These are phyloP conservation scores for Alternaria ethzedia DNA, from an alignment of 2,329 filamentous ascomycete species.

Conservation along the genomic window DNA sequence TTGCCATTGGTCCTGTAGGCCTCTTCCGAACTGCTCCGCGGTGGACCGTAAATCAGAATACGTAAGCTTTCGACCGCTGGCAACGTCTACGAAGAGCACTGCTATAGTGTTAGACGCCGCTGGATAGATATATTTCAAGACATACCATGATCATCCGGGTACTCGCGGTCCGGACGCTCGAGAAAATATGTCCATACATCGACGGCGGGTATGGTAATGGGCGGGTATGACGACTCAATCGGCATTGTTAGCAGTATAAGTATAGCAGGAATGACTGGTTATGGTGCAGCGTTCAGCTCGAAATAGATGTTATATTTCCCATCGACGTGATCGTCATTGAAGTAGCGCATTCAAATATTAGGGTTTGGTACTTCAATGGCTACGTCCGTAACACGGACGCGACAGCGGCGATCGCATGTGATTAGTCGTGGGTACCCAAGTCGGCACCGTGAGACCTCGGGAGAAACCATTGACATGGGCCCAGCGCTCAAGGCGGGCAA, in stretches of 20 bases:
- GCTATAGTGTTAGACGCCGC: rapidly evolving
- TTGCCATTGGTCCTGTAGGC: background rate
- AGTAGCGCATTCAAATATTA: background rate
- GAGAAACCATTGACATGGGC: background rate
- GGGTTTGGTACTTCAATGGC: background rate
- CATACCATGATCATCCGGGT: background rate
- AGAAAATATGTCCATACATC: background rate
- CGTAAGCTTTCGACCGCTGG: background rate
- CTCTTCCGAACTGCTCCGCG: background rate
- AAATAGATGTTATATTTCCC: background rate
- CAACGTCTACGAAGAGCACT: background rate
- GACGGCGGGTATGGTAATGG: background rate
- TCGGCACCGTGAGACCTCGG: background rate
- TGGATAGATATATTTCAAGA: rapidly evolving
- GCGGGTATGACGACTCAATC: background rate
- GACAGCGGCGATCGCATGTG: background rate
- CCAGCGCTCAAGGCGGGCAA: background rate
- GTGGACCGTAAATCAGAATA: background rate
- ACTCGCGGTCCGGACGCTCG: background rate
- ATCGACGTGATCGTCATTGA: background rate
- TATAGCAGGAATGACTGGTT: no score
- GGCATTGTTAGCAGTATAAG: background rate
- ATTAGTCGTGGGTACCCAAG: background rate
- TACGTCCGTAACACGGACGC: background rate
- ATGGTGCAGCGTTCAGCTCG: background rate